These are phyloP conservation scores for Pichia paraexigua DNA, from an alignment of 805 yeast species.

Conservation along the genomic window DNA sequence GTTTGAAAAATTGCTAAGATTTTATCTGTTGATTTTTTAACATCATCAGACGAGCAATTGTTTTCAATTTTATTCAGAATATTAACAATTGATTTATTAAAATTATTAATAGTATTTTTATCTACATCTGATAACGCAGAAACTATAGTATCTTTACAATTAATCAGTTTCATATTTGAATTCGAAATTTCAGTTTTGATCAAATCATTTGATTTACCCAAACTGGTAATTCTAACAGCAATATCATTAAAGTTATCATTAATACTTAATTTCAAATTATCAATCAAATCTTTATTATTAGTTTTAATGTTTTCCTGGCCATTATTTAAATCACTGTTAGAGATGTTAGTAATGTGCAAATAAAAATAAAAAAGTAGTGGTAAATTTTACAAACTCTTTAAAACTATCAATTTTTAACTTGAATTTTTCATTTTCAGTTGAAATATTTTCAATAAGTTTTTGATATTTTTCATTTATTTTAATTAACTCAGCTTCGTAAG, in stretches of 20 bases:
- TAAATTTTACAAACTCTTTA: background rate
- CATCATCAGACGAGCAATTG: background rate
- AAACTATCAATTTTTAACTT: background rate
- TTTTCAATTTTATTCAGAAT: background rate
- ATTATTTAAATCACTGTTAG: background rate
- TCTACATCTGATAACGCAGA: constrained; percentile 5
- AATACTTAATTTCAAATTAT: background rate
- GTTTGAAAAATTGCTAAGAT: background rate
- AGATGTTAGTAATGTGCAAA: constrained; percentile 1
- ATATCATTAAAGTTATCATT: constrained; percentile 2
- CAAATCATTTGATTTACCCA: background rate
- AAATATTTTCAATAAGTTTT: background rate
- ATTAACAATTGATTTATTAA: background rate
- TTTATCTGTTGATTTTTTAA: background rate
- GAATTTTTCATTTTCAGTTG: background rate
- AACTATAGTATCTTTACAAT: background rate
- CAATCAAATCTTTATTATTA: background rate
- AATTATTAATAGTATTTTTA: background rate
- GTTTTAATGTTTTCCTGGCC: background rate
- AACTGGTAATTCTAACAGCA: background rate
- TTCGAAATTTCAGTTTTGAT: background rate
- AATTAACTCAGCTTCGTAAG: constrained; percentile 9
- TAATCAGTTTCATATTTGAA: background rate
- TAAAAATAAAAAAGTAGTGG: background rate
- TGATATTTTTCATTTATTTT: constrained; percentile 4